Percentiles rank a stretch among this genome's conserved stretches.
Conservation (phyloP, 768 basidiomycete species). For the Cantharellus anzutake region DNA sequence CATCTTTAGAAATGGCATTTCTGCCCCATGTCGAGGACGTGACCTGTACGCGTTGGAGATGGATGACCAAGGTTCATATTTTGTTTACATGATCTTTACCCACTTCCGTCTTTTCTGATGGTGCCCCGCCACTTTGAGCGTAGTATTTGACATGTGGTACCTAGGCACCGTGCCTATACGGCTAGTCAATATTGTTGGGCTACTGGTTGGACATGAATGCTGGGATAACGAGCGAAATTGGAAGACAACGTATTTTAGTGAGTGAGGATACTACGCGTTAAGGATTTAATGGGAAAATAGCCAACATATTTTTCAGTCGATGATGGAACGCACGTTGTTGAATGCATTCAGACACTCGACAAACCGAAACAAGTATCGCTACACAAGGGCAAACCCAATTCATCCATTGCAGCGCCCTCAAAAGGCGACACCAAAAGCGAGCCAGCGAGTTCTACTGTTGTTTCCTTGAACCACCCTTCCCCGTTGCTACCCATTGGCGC, state of each 20-base stretch:
- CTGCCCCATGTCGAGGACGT: neutral
- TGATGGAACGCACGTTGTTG: neutral
- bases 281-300: neutral
- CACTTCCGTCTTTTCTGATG: neutral
- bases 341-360: neutral
- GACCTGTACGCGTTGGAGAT: neutral
- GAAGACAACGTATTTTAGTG: neutral
- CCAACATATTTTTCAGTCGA: neutral
- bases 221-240: neutral
- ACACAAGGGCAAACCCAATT: neutral
- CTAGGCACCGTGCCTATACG: neutral
- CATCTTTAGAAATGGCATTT: neutral
- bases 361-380: too few relatives aligned
- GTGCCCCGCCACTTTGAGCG: neutral
- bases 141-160: neutral
- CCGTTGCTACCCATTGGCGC: neutral
- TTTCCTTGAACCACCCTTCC: neutral
- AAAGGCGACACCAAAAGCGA: too few relatives aligned
- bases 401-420: neutral
- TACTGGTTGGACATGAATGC: neutral
- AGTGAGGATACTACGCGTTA: neutral
- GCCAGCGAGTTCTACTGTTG: neutral
- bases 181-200: neutral
- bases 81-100: too few relatives aligned
- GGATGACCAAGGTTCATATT: neutral